Evolutionary conservation across 176 grass and related monocot genomes (phyloP), one percentile per base, ranked within the genome.

Genomic region (Musa troglodytarum): DNA sequence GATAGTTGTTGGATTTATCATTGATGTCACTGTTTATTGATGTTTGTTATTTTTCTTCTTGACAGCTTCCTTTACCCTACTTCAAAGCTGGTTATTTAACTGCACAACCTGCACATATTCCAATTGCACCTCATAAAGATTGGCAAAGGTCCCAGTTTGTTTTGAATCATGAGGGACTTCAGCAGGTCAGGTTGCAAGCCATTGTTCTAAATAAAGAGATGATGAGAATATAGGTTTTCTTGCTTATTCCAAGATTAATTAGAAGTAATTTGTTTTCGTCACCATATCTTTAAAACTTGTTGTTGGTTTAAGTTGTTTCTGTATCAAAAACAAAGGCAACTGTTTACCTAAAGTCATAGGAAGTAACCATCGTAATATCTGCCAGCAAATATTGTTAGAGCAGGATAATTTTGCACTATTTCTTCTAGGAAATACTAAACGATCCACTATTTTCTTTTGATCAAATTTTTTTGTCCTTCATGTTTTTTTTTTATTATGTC

Each of bases 51-150:
- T 65, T 73, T 10, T 76, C 52, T 65, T 63, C 2, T 61, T 68
- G 82, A 82, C 86, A 99, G 95, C 83, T 99, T 59, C 95, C 95
- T 84, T 83, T 99, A 79, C 95, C 95, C 50, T 92, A 99, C 79
- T 80, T 99, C 71, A 99, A 99, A 86, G 95, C 92, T 28, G 95
- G 95, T 54, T 94, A 99, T 72, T 86, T 94, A 62, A 88, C 86
- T 78, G 88, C 95, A 76, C 85, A 91, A 66, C 88, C 95, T 77
- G 82, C 86, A 81, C 82, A 88, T 61, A 86, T 74, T 11, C 71
- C 79, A 75, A 83, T 94, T 76, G 84, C 95, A 69, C 88, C 95
- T 81, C 95, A 99, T 76, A 94, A 82, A 79, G 88, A 94, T 68
- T 99, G 95, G 95, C 82, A 78, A 80, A 92, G 91, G 81, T 92